Percentiles rank a stretch among this genome's conserved stretches.
phyloP scores from a whole-genome alignment of 495 filamentous ascomycete genomes.

The Penicillium paradoxum region DNA sequence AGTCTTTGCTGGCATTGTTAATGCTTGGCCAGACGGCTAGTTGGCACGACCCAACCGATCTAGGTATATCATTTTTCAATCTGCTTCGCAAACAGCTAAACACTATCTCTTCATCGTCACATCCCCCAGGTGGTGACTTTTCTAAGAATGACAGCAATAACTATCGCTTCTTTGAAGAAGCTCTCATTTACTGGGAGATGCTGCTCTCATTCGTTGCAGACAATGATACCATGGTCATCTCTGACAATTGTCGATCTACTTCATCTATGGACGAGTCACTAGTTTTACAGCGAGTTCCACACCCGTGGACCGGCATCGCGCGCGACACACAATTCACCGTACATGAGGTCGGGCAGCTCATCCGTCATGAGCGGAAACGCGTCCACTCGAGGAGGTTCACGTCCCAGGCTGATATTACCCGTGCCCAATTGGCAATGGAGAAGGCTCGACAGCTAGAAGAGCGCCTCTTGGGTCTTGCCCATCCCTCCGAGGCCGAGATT shows the following conservation, averaged over 20 bases:
- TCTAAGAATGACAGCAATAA: slow-evolving; percentile 39
- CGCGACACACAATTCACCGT: slow-evolving; percentile 50
- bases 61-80: slow-evolving; percentile 49
- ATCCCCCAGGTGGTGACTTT: slow-evolving; percentile 7
- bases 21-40: slow-evolving; percentile 54
- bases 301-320: slow-evolving; percentile 57
- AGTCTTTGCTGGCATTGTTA: slow-evolving; percentile 47
- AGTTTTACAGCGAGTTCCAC: slow-evolving; percentile 43
- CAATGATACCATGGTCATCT: slow-evolving; percentile 30
- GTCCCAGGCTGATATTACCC: slow-evolving; percentile 36
- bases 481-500: slow-evolving; percentile 46
- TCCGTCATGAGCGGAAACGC: slow-evolving; percentile 46
- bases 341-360: slow-evolving; percentile 50
- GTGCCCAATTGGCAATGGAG: slow-evolving; percentile 39
- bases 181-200: slow-evolving; percentile 59
- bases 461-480: slow-evolving; percentile 44
- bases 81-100: slow-evolving; percentile 42
- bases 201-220: slow-evolving; percentile 53
- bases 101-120: slow-evolving; percentile 19
- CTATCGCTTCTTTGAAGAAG: slow-evolving; percentile 54
- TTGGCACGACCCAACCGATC: slow-evolving; percentile 53
- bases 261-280: slow-evolving; percentile 24
- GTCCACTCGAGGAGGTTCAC: slow-evolving; percentile 32
- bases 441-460: slow-evolving; percentile 48
- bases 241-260: slow-evolving; percentile 9